Conservation (phyloP, 176 grass and related monocot genomes). For the Bonia amplexicaulis region DNA sequence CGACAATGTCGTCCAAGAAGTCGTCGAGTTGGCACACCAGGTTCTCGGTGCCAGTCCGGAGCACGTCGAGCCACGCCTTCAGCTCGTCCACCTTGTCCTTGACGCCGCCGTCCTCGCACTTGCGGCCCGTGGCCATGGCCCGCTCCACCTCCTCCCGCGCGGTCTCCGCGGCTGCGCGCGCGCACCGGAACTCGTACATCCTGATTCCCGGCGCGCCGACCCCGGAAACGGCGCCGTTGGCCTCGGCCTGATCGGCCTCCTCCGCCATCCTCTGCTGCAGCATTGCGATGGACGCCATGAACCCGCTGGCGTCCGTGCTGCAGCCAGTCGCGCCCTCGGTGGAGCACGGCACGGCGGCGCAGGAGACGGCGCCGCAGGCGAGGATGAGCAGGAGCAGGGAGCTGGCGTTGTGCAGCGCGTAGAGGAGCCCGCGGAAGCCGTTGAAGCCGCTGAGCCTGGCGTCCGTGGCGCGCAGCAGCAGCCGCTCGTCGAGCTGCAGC, state of each 20-base stretch:
- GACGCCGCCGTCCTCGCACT: constrained; percentile 33
- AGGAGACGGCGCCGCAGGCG: constrained; percentile 45
- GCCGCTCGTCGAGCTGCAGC: constrained; percentile 54
- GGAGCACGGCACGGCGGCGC: not conserved
- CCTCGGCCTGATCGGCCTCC: constrained; percentile 35
- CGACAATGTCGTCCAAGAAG: constrained; percentile 98
- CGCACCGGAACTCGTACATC: constrained; percentile 65
- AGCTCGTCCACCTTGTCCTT: constrained; percentile 74
- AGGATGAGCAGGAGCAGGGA: constrained; percentile 82
- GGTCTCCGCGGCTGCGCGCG: constrained; percentile 55
- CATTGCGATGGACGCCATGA: constrained; percentile 62
- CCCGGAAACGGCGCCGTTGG: not conserved
- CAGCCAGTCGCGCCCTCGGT: not conserved
- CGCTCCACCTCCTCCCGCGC: constrained; percentile 75
- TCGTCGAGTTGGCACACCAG: constrained; percentile 88
- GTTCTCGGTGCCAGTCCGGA: constrained; percentile 78
- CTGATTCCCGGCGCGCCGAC: constrained; percentile 28
- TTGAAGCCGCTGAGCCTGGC: constrained; percentile 69
- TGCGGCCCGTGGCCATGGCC: not conserved
- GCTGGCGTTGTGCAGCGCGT: constrained; percentile 76
- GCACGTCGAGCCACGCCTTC: constrained; percentile 69
- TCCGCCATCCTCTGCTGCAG: constrained; percentile 69
- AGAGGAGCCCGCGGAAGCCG: constrained; percentile 80
- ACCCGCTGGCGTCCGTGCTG: constrained; percentile 16
- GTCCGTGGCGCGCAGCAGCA: constrained; percentile 51